Conservation (phyloP, 2,329 filamentous ascomycete species). For the Trichoderma asperellum region DNA sequence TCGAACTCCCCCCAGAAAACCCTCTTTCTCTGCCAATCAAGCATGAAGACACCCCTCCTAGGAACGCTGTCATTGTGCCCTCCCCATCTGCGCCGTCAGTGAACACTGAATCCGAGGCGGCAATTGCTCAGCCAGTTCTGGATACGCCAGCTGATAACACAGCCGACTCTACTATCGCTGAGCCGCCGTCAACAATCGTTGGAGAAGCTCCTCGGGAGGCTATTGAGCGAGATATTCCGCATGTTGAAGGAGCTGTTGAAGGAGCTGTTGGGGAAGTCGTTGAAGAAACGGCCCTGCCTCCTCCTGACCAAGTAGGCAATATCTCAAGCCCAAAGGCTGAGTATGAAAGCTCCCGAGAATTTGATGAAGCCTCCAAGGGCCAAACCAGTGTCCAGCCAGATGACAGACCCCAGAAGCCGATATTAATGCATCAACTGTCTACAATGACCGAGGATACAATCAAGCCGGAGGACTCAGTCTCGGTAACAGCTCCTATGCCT, state of each 20-base stretch:
- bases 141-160: conserved; percentile 26
- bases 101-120: neutral
- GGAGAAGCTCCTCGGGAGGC: conserved; percentile 38
- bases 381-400: conserved; percentile 36
- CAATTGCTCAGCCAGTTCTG: neutral
- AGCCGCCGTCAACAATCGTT: conserved; percentile 41
- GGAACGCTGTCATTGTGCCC: conserved; percentile 14
- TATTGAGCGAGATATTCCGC: conserved; percentile 37
- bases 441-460: conserved; percentile 45
- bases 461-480: conserved; percentile 47
- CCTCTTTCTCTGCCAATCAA: conserved; percentile 40
- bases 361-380: conserved; percentile 37
- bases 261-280: neutral
- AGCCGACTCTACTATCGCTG: conserved; percentile 36
- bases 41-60: conserved; percentile 55
- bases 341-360: conserved; percentile 33
- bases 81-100: conserved; percentile 17
- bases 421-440: conserved; percentile 39
- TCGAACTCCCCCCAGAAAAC: conserved; percentile 39
- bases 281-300: conserved; percentile 39
- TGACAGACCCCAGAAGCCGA: conserved; percentile 33
- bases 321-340: conserved; percentile 44
- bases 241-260: conserved; percentile 14
- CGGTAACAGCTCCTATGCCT: conserved; percentile 37
- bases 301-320: conserved; percentile 47